Evolutionary conservation across 345 rosid species (phyloP), one percentile per base, ranked within the genome.

Genomic region (Euphorbia peplus): DNA sequence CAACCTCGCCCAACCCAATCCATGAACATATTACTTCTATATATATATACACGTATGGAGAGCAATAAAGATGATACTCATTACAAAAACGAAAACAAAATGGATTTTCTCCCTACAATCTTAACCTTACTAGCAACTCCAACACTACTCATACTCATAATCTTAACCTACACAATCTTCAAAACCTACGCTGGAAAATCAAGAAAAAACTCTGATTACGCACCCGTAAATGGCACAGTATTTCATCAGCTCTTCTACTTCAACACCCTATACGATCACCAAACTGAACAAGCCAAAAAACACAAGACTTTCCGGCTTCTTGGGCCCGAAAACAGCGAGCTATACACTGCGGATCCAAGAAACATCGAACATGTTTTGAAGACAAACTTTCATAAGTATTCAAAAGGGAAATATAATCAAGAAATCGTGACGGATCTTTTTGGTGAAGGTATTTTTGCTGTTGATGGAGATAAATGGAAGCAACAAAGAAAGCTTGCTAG

Each of bases 401-500:
- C 68, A 1, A 92, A 88, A 66, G 96, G 98, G 3, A 42, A 25
- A 9, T 15, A 9, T 14, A 63, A 70, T 56, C 67, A 70, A 2
- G 76, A 73, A 21, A 70, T 84, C 6, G 5, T 74, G 0, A 56
- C 16, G 0, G 91, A 90, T 60, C 76, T 93, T 63, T 64, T 90
- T 8, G 97, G 98, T 22, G 76, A 85, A n/a, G 98, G 98, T n/a
- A 88, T 93, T 1, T 88, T 88, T 19, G 75, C 71, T 15, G 95
- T 78, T 39, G 89, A 93, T 69, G 97, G 97, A 21, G 92, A 86
- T 3, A 88, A 82, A 70, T 92, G 97, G 98, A 75, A 69, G 76
- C 89, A 87, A 26, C 98, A 92, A 76, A 81, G 98, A 70, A 92
- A 90, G 85, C 81, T 86, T 0, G 86, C 93, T 0, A 90, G 91